Evolutionary conservation across 768 basidiomycete genomes (phyloP).

Genomic region (Phaeotremella fagi): DNA sequence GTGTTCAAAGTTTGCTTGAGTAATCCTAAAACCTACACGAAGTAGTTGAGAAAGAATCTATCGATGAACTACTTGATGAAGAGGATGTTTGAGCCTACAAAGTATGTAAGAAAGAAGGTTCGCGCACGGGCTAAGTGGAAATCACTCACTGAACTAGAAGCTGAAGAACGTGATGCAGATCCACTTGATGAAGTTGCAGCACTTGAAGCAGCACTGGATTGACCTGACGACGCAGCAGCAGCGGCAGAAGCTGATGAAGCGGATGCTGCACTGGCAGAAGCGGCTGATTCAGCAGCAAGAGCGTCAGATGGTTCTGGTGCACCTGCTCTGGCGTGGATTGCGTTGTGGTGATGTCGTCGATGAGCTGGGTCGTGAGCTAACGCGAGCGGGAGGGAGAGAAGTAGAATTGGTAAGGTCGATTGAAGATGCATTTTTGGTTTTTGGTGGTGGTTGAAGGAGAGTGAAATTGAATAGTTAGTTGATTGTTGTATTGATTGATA

Average conservation of each 20-base stretch:
- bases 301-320: background rate
- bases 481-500: too few relatives aligned
- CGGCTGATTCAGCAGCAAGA: background rate
- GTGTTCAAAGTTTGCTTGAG: background rate
- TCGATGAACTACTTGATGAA: background rate
- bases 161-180: background rate
- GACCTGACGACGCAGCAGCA: background rate
- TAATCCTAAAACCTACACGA: background rate
- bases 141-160: background rate
- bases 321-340: background rate
- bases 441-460: background rate
- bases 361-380: background rate
- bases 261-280: background rate
- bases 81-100: background rate
- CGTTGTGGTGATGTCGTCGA: constrained; percentile 2
- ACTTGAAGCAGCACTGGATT: background rate
- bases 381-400: constrained; percentile 14
- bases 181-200: background rate
- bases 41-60: too few relatives aligned
- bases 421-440: constrained; percentile 13
- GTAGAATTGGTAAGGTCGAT: constrained; percentile 3
- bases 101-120: background rate
- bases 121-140: background rate
- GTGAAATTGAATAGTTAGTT: too few relatives aligned
- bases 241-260: constrained; percentile 2